These are phyloP conservation scores for Alternaria incomplexa DNA, from an alignment of 2,329 filamentous ascomycete species.

Conservation along the genomic window DNA sequence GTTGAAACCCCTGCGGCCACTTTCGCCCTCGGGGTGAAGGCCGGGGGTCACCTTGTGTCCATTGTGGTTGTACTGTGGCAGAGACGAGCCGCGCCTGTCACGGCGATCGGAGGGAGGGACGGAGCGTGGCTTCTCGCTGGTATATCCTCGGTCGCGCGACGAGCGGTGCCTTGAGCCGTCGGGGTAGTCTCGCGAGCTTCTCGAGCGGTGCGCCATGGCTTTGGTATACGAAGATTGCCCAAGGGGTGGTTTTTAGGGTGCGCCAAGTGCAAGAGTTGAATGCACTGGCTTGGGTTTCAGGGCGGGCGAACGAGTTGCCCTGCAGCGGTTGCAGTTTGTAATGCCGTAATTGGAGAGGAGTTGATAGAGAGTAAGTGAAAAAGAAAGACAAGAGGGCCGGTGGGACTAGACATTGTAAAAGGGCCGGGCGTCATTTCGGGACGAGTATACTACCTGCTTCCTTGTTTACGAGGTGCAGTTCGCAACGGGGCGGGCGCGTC, in stretches of 20 bases:
- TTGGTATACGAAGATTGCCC: neutral
- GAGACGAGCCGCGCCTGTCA: conserved; percentile 20
- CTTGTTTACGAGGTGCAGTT: conserved; percentile 28
- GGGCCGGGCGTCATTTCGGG: conserved; percentile 25
- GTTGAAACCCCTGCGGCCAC: conserved; percentile 70
- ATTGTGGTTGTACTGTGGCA: conserved; percentile 52
- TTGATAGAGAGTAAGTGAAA: conserved; percentile 1
- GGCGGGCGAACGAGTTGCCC: conserved; percentile 13
- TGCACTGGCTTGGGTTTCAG: conserved; percentile 17
- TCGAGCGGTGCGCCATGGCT: conserved; percentile 25
- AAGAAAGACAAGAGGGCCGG: conserved; percentile 6
- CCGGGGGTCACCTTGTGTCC: conserved; percentile 52
- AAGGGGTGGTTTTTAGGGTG: conserved; percentile 1
- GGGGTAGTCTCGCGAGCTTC: conserved; percentile 22
- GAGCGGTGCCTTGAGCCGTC: conserved; percentile 12
- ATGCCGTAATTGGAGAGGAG: conserved; percentile 1
- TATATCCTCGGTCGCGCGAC: conserved; percentile 30
- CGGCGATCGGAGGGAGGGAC: conserved; percentile 16
- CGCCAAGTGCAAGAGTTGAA: conserved; percentile 9
- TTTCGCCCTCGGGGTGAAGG: conserved; percentile 66
- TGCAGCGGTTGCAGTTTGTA: conserved; percentile 12
- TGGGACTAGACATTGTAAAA: conserved; percentile 8
- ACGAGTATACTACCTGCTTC: conserved; percentile 12
- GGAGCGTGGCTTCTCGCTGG: conserved; percentile 29
- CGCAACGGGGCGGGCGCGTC: neutral